These are phyloP conservation scores for Sequoia sempervirens DNA, from an alignment of 75 land plant species.

Conservation along the genomic window DNA sequence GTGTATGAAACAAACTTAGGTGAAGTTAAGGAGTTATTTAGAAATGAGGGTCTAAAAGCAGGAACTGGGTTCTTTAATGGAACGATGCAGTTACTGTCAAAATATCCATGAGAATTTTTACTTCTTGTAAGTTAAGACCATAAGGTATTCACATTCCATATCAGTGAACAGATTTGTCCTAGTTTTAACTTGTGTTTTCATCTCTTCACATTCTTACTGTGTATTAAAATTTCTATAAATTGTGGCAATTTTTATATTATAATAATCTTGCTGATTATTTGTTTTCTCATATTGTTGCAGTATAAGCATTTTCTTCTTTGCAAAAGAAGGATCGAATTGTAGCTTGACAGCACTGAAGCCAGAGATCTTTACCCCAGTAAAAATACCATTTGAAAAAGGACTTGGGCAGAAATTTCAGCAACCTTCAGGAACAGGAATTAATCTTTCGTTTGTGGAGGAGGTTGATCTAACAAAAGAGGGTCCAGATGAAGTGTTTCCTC, in stretches of 20 bases:
- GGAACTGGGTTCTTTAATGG: neutral
- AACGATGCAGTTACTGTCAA: neutral
- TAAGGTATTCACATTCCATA: too few relatives aligned
- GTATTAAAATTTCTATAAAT: neutral
- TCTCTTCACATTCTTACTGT: neutral
- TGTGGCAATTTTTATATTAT: neutral
- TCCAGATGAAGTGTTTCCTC: constrained; percentile 58
- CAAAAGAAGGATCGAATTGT: constrained; percentile 66
- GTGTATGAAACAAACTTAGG: too few relatives aligned
- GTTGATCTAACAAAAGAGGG: constrained; percentile 45
- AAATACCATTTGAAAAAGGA: constrained; percentile 67
- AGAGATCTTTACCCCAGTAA: constrained; percentile 44
- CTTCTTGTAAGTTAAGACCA: neutral
- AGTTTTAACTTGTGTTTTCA: neutral
- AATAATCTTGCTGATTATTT: neutral
- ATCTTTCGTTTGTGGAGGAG: constrained; percentile 65
- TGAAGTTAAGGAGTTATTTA: too few relatives aligned
- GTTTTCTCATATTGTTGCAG: constrained; percentile 34
- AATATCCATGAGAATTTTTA: neutral
- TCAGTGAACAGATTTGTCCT: too few relatives aligned
- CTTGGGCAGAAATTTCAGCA: constrained; percentile 84
- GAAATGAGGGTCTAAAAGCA: neutral
- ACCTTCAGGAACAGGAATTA: constrained; percentile 84
- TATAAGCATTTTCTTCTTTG: constrained; percentile 77
- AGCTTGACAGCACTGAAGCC: constrained; percentile 51